Conservation (phyloP, 306 rosid genomes). For the Prunus padus region DNA sequence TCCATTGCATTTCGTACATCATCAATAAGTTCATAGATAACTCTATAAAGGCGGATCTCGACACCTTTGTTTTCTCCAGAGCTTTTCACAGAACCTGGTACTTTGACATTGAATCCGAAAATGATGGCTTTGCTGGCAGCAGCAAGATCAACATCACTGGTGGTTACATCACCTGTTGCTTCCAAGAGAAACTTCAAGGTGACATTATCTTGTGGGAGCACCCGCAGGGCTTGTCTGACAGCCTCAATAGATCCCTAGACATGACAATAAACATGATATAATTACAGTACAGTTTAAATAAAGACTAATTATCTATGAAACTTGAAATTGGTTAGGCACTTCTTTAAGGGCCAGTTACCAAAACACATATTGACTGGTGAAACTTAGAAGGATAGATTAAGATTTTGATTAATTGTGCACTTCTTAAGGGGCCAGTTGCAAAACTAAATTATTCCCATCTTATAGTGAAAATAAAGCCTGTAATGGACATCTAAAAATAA, state of each 20-base stretch:
- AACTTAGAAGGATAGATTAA: background rate
- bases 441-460: background rate
- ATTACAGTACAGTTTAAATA: conserved; percentile 11
- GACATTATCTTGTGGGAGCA: conserved; percentile 88
- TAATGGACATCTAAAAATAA: background rate
- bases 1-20: conserved; percentile 96
- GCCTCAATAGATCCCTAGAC: conserved; percentile 94
- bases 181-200: conserved; percentile 87
- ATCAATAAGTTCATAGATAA: conserved; percentile 88
- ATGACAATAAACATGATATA: conserved; percentile 25
- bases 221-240: conserved; percentile 86
- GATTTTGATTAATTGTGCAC: background rate
- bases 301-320: background rate
- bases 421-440: background rate
- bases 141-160: conserved; percentile 96
- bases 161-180: conserved; percentile 85
- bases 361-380: conserved; percentile 7
- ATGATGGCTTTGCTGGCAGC: conserved; percentile 83
- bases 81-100: conserved; percentile 80
- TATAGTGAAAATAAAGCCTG: background rate
- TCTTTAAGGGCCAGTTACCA: conserved; percentile 7
- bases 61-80: conserved; percentile 83
- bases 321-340: background rate
- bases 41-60: conserved; percentile 87
- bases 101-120: conserved; percentile 80